These are phyloP conservation scores for Camellia oleifera DNA, from an alignment of 179 eudicot genomes.

Conservation along the genomic window DNA sequence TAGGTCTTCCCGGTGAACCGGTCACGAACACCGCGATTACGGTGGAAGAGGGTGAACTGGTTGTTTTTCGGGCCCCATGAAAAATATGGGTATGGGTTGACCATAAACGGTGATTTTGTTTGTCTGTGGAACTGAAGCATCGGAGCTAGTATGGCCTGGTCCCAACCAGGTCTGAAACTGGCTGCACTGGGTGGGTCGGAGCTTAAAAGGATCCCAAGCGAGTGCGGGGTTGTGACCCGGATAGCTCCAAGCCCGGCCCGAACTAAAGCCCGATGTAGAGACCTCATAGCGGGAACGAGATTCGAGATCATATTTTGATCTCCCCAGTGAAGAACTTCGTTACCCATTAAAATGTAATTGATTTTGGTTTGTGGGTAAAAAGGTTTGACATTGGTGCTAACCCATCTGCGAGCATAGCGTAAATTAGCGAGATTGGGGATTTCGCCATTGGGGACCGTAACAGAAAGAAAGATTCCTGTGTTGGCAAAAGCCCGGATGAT, in stretches of 20 bases:
- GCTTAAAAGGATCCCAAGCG: constrained; percentile 55
- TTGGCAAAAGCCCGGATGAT: constrained; percentile 66
- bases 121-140: constrained; percentile 68
- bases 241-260: constrained; percentile 35
- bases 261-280: constrained; percentile 47
- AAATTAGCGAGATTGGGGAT: constrained; percentile 49
- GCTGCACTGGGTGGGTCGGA: constrained; percentile 78
- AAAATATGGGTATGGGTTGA: constrained; percentile 93
- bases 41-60: constrained; percentile 43
- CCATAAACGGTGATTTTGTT: constrained; percentile 70
- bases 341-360: constrained; percentile 53
- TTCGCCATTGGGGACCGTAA: constrained; percentile 74
- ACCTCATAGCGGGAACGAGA: constrained; percentile 71
- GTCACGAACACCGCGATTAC: constrained; percentile 44
- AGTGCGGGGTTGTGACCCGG: constrained; percentile 72
- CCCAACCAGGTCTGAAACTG: constrained; percentile 79
- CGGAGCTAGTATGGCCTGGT: constrained; percentile 56
- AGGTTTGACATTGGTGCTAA: constrained; percentile 46
- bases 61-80: constrained; percentile 40
- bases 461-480: constrained; percentile 54
- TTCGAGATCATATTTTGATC: constrained; percentile 53
- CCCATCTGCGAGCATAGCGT: constrained; percentile 46
- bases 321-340: constrained; percentile 85
- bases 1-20: constrained; percentile 44
- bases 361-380: constrained; percentile 57